Evolutionary conservation across 116 monocot species (phyloP).

Genomic region (Thalassia testudinum): DNA sequence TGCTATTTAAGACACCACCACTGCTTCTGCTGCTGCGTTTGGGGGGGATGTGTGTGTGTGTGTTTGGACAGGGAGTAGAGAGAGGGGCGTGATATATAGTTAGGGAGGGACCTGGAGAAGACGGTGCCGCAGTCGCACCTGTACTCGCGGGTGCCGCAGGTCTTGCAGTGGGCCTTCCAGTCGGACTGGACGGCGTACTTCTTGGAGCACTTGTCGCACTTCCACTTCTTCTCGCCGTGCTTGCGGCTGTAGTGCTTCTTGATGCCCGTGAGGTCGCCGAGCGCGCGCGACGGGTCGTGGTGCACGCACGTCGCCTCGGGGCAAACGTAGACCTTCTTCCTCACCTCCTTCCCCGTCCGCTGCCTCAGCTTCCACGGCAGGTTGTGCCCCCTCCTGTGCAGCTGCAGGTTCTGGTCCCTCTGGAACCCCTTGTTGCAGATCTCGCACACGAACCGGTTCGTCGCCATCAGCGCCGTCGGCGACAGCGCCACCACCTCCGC

Average conservation of each 20-base stretch:
- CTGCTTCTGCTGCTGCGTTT: too few relatives aligned
- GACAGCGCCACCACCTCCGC: constrained; percentile 81
- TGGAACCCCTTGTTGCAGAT: constrained; percentile 87
- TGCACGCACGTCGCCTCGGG: constrained; percentile 33
- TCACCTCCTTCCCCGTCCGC: constrained; percentile 6
- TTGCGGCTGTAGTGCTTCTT: constrained; percentile 83
- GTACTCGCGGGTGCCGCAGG: constrained; percentile 69
- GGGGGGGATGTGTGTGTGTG: too few relatives aligned
- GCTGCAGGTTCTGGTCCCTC: constrained; percentile 36
- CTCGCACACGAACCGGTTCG: constrained; percentile 80
- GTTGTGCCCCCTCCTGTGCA: constrained; percentile 11
- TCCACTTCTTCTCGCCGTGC: constrained; percentile 91
- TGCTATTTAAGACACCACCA: too few relatives aligned
- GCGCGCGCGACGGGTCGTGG: constrained; percentile 70
- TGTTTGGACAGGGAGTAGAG: too few relatives aligned
- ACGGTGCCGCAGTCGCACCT: constrained; percentile 80
- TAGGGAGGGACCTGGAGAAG: constrained; percentile 81
- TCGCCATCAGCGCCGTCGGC: constrained; percentile 69
- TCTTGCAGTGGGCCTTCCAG: constrained; percentile 72
- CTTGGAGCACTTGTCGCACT: constrained; percentile 89
- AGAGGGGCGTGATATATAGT: too few relatives aligned
- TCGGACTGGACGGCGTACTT: constrained; percentile 78
- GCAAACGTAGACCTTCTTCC: constrained; percentile 14
- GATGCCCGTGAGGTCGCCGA: constrained; percentile 70
- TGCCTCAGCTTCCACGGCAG: constrained; percentile 14